phyloP scores from a whole-genome alignment of 352 stramenopile species.

The Paralagenidium karlingii region DNA sequence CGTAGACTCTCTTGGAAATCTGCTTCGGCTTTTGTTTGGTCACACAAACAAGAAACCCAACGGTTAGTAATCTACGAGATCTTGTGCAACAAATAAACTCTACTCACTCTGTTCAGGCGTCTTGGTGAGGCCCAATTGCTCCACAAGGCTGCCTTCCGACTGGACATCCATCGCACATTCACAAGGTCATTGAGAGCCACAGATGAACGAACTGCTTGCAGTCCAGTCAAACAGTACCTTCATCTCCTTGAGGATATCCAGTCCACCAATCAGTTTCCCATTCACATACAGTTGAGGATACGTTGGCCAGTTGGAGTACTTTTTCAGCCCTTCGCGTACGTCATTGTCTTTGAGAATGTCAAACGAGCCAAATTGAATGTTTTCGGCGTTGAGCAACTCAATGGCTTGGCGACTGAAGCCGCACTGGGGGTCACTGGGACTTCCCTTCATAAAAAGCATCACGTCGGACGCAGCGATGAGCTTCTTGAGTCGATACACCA shows the following conservation, averaged over 20 bases:
- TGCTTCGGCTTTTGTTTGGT: constrained; percentile 58
- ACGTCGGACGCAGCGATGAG: constrained; percentile 77
- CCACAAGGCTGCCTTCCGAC: constrained; percentile 56
- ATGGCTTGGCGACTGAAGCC: constrained; percentile 94
- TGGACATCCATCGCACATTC: neutral
- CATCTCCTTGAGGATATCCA: constrained; percentile 98
- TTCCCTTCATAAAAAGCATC: constrained; percentile 99
- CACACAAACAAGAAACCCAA: constrained; percentile 5
- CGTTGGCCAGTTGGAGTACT: constrained; percentile 96
- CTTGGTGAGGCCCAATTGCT: constrained; percentile 61
- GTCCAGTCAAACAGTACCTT: too few species aligned
- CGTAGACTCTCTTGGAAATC: constrained; percentile 79
- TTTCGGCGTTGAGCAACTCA: constrained; percentile 85
- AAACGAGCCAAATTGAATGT: constrained; percentile 92
- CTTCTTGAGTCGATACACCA: constrained; percentile 71
- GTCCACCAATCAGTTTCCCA: constrained; percentile 90
- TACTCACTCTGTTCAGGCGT: constrained; percentile 37
- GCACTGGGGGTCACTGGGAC: constrained; percentile 89
- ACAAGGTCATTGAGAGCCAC: neutral
- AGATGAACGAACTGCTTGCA: neutral
- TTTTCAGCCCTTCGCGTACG: constrained; percentile 91
- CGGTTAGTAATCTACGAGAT: neutral
- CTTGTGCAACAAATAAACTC: too few species aligned
- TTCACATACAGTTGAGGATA: constrained; percentile 98
- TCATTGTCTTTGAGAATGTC: constrained; percentile 97